These are phyloP conservation scores for Elasticomyces elasticus DNA, from an alignment of 495 filamentous ascomycete species.

Conservation along the genomic window DNA sequence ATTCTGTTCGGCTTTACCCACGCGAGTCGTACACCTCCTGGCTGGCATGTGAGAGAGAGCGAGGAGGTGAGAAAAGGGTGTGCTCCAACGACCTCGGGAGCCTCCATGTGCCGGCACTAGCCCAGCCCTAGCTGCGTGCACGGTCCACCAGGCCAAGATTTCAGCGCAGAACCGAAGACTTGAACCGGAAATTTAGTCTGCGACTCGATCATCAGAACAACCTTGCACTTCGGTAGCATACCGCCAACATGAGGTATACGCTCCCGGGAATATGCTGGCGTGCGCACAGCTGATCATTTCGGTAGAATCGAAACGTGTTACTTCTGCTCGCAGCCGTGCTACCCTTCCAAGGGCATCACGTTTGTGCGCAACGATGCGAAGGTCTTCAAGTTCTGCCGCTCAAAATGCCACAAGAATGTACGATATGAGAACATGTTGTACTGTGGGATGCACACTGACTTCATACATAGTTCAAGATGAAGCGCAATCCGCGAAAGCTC, in stretches of 20 bases:
- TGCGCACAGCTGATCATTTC: not conserved
- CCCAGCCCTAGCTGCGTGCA: no score
- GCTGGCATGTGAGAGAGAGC: not conserved
- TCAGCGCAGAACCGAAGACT: not conserved
- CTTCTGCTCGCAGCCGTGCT: constrained; percentile 78
- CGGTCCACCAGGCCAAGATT: not conserved
- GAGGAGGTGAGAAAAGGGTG: not conserved
- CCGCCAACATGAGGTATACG: not conserved
- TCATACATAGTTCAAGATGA: constrained; percentile 70
- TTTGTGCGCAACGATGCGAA: constrained; percentile 75
- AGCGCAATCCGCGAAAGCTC: constrained; percentile 66
- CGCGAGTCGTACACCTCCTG: not conserved
- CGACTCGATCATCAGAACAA: not conserved
- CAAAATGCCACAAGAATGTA: constrained; percentile 86
- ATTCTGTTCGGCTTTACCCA: not conserved
- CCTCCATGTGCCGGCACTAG: no score
- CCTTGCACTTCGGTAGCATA: not conserved
- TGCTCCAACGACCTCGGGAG: no score
- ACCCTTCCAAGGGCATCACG: constrained; percentile 81
- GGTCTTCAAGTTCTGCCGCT: constrained; percentile 64
- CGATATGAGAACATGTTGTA: not conserved
- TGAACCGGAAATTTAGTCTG: not conserved
- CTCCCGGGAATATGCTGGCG: not conserved
- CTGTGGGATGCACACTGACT: not conserved
- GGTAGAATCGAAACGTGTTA: constrained; percentile 78